Conservation (phyloP, 345 rosid genomes). For the Clarkia xantiana region DNA sequence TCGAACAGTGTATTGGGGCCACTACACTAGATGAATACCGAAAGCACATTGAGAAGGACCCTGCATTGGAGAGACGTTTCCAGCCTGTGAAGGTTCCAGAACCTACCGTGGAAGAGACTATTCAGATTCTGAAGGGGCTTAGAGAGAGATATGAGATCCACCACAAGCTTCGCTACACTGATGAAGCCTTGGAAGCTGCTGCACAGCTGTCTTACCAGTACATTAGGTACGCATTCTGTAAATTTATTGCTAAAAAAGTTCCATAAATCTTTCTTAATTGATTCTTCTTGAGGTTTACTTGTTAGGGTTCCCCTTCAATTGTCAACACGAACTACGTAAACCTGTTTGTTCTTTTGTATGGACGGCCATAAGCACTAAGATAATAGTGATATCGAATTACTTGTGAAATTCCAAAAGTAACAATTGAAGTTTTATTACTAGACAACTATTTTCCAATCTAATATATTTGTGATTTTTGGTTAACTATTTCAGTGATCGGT, state of each 20-base stretch:
- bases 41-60: conserved; percentile 98
- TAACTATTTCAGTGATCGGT: conserved; percentile 53
- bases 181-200: conserved; percentile 77
- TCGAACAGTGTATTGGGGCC: conserved; percentile 92
- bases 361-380: too few relatives aligned
- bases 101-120: conserved; percentile 87
- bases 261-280: too few relatives aligned
- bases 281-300: too few relatives aligned
- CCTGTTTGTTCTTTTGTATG: too few relatives aligned
- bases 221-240: conserved; percentile 43
- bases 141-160: conserved; percentile 97
- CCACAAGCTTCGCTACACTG: conserved; percentile 94
- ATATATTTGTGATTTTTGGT: not conserved
- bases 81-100: conserved; percentile 99
- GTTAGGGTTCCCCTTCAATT: too few relatives aligned
- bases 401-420: too few relatives aligned
- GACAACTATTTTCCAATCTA: not conserved
- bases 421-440: too few relatives aligned
- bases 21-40: conserved; percentile 96
- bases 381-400: too few relatives aligned
- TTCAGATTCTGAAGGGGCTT: conserved; percentile 82
- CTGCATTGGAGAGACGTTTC: conserved; percentile 93
- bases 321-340: too few relatives aligned
- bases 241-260: too few relatives aligned
- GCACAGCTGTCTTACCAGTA: conserved; percentile 92